Evolutionary conservation across 768 basidiomycete species (phyloP).

Genomic region (Pisolithus microcarpus): DNA sequence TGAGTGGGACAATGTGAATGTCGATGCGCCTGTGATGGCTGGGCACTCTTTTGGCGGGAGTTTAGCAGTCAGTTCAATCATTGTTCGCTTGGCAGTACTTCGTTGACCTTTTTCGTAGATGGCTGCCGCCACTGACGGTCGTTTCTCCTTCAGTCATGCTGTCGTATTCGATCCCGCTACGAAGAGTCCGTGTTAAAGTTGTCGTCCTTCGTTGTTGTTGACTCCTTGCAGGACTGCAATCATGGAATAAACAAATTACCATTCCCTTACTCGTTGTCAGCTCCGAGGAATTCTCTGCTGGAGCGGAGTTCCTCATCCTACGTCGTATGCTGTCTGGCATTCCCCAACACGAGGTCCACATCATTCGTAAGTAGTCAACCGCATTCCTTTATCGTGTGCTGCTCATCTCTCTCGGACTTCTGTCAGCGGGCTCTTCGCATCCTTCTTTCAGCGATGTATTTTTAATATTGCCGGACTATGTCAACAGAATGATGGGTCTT

Average conservation of each 20-base stretch:
- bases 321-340: constrained; percentile 18
- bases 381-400: too few species aligned
- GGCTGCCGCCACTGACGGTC: constrained; percentile 16
- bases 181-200: neutral
- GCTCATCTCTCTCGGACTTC: neutral
- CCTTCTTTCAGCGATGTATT: constrained; percentile 30
- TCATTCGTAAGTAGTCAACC: constrained; percentile 5
- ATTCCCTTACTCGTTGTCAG: constrained; percentile 35
- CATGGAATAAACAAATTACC: constrained; percentile 19
- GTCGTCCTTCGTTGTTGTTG: constrained; percentile 19
- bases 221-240: constrained; percentile 18
- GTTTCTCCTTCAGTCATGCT: constrained; percentile 20
- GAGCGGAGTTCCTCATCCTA: constrained; percentile 29
- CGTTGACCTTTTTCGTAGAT: constrained; percentile 10
- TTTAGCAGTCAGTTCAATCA: constrained; percentile 15
- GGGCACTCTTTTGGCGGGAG: constrained; percentile 30
- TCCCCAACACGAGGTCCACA: constrained; percentile 6
- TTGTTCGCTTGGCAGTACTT: neutral
- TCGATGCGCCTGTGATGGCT: constrained; percentile 18
- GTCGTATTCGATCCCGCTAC: constrained; percentile 25
- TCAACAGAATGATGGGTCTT: constrained; percentile 23
- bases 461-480: constrained; percentile 24
- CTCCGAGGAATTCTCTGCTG: constrained; percentile 34
- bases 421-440: constrained; percentile 25
- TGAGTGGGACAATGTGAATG: constrained; percentile 14